A percentile compares a stretch with the other conserved stretches of the same genome.
These are phyloP conservation scores for Babesia caballi DNA, from an alignment of 169 alveolate genomes.

Conservation along the genomic window DNA sequence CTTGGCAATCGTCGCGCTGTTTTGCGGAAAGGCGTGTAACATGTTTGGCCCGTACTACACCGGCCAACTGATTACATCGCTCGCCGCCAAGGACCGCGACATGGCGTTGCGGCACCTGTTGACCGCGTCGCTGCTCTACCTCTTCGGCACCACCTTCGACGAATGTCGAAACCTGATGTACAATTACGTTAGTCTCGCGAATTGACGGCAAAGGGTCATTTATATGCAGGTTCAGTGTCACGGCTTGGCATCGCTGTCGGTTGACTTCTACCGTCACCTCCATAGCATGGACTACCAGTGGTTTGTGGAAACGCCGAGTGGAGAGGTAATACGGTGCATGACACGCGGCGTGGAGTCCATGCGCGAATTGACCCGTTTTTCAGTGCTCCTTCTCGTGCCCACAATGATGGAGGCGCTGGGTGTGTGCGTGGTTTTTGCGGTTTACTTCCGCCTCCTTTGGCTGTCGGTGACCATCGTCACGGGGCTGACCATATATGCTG, in stretches of 20 bases:
- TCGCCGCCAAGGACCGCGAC: not conserved
- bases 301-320: slow-evolving; percentile 47
- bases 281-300: slow-evolving; percentile 54
- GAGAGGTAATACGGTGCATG: slow-evolving; percentile 53
- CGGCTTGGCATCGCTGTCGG: slow-evolving; percentile 31
- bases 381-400: slow-evolving; percentile 49
- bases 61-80: slow-evolving; percentile 17
- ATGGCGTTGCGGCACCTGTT: not conserved
- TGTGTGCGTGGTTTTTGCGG: slow-evolving; percentile 35
- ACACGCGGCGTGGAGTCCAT: slow-evolving; percentile 55
- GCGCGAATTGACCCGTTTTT: slow-evolving; percentile 59
- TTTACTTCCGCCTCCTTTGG: slow-evolving; percentile 22
- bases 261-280: slow-evolving; percentile 23
- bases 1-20: slow-evolving; percentile 21
- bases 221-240: slow-evolving; percentile 37
- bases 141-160: slow-evolving; percentile 26
- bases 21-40: slow-evolving; percentile 24
- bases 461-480: slow-evolving; percentile 27
- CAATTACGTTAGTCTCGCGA: slow-evolving; percentile 15
- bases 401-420: slow-evolving; percentile 42
- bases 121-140: not conserved
- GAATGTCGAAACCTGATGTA: slow-evolving; percentile 49
- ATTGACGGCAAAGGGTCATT: not conserved
- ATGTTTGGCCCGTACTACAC: slow-evolving; percentile 39
- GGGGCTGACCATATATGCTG: slow-evolving; percentile 35